A percentile compares a stretch with the other conserved stretches of the same genome.
Conservation (phyloP, 805 yeast species). For the Kodamaea kaohsiungensis region DNA sequence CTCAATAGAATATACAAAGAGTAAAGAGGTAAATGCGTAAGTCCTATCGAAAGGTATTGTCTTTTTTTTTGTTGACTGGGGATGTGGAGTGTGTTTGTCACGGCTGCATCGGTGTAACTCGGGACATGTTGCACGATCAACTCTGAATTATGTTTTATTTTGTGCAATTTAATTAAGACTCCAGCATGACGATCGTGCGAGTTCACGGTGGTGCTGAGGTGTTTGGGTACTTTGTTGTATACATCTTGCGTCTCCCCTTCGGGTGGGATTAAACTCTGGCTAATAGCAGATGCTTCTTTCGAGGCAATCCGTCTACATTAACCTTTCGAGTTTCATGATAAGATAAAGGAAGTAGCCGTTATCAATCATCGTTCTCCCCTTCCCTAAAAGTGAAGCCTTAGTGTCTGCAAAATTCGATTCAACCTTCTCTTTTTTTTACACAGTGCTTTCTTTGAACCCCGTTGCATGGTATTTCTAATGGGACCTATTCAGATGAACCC, state of each 20-base stretch:
- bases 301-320: neutral
- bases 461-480: neutral
- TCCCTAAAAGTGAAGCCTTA: neutral
- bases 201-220: neutral
- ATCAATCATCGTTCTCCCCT: neutral
- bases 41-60: neutral
- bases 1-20: neutral
- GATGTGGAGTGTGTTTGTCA: neutral
- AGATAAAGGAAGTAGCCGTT: constrained; percentile 1
- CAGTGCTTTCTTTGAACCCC: neutral
- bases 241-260: neutral
- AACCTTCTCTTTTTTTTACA: neutral
- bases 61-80: neutral
- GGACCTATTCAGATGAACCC: neutral
- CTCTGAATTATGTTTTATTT: neutral
- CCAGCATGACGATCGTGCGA: neutral
- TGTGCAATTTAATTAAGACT: neutral
- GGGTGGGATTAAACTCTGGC: neutral
- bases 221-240: neutral
- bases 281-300: neutral
- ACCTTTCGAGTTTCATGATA: neutral
- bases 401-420: neutral
- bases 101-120: neutral
- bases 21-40: neutral
- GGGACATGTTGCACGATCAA: neutral